Conservation (phyloP, 176 grass and related monocot genomes). For the Rhynchospora breviuscula region DNA sequence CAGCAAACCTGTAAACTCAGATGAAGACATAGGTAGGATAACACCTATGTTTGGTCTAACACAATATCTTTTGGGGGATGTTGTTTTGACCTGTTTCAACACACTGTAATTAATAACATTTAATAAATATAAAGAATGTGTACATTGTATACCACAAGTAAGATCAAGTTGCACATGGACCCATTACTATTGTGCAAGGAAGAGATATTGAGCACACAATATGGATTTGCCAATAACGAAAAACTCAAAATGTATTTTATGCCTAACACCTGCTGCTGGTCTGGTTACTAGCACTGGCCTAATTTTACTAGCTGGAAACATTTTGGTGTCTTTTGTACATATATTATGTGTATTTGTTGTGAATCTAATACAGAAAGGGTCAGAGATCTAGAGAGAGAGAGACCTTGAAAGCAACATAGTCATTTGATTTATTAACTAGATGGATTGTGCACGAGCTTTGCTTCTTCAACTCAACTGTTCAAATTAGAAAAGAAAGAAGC, state of each 20-base stretch:
- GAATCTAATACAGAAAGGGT: background rate
- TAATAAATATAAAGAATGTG: background rate
- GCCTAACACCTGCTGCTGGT: conserved; percentile 1
- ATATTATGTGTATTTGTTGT: background rate
- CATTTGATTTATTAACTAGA: conserved; percentile 74
- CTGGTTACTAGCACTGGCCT: background rate
- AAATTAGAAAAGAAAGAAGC: conserved; percentile 2
- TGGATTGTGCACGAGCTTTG: conserved; percentile 78
- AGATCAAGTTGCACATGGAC: background rate
- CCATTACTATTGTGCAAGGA: background rate
- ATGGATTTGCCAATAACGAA: conserved; percentile 7
- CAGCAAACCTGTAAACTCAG: conserved; percentile 72
- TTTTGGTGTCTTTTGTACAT: background rate
- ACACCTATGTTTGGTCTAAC: conserved; percentile 91
- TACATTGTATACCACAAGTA: background rate
- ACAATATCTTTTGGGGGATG: conserved; percentile 91
- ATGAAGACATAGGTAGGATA: conserved; percentile 69
- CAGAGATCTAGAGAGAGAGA: conserved; percentile 28
- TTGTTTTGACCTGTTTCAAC: conserved; percentile 86
- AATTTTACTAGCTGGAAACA: background rate
- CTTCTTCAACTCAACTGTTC: conserved; percentile 92
- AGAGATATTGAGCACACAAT: background rate
- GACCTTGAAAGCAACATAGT: conserved; percentile 95
- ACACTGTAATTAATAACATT: conserved; percentile 9
- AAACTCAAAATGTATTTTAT: conserved; percentile 5